Percentiles rank a stretch among this genome's conserved stretches.
Conservation (phyloP, 495 filamentous ascomycete genomes). For the Aspergillus panamensis region DNA sequence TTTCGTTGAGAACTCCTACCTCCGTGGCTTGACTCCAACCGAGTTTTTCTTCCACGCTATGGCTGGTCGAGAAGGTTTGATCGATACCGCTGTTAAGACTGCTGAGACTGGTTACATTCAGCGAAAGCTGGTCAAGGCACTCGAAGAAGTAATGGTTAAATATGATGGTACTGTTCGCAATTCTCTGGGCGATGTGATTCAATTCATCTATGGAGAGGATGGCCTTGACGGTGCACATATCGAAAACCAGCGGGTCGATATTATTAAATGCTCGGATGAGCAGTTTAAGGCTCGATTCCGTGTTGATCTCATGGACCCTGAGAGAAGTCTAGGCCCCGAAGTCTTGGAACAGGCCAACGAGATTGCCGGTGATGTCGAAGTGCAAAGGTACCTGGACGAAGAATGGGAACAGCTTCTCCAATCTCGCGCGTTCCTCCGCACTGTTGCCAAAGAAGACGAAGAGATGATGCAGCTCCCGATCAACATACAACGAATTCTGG, state of each 20-base stretch:
- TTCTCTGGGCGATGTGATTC: slow-evolving; percentile 92
- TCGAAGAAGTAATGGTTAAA: slow-evolving; percentile 96
- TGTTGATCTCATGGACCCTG: slow-evolving; percentile 91
- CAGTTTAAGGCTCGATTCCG: slow-evolving; percentile 76
- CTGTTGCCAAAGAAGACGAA: slow-evolving; percentile 63
- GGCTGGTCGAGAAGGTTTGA: slow-evolving; percentile 99
- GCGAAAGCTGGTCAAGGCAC: slow-evolving; percentile 92
- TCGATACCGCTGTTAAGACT: slow-evolving; percentile 99
- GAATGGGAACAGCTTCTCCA: slow-evolving; percentile 77
- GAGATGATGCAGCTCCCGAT: slow-evolving; percentile 86
- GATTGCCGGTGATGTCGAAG: slow-evolving; percentile 77
- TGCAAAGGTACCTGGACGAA: slow-evolving; percentile 79
- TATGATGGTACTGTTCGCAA: slow-evolving; percentile 98
- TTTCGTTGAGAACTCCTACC: slow-evolving; percentile 98
- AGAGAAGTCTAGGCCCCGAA: slow-evolving; percentile 58
- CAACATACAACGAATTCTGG: slow-evolving; percentile 85
- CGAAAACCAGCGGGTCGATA: slow-evolving; percentile 85
- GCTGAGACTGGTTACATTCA: slow-evolving; percentile 99
- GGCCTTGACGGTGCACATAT: slow-evolving; percentile 88
- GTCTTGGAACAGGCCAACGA: slow-evolving; percentile 83
- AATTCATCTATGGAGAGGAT: slow-evolving; percentile 97
- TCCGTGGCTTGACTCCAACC: slow-evolving; percentile 88
- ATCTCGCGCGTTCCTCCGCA: slow-evolving; percentile 73
- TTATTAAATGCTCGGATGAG: slow-evolving; percentile 68
- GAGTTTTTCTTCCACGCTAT: slow-evolving; percentile 99